These are phyloP conservation scores for Tetraselmis chui DNA, from an alignment of 139 green algal genomes.

Conservation along the genomic window DNA sequence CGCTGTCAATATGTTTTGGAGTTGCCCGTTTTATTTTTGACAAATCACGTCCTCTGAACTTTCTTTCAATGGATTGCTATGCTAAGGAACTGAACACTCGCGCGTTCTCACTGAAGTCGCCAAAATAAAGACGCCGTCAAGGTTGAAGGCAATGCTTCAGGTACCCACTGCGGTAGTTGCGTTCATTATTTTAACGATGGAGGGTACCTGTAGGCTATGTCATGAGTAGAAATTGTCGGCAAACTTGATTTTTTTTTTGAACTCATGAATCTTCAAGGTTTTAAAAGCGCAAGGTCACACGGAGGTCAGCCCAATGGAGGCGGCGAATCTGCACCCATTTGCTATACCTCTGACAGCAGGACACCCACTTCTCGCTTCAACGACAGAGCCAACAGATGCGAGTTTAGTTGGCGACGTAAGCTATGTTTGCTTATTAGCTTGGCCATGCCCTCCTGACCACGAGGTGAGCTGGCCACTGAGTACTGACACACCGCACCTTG, in stretches of 20 bases:
- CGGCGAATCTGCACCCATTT: not conserved
- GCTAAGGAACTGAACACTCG: too few relatives aligned
- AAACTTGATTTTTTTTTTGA: not conserved
- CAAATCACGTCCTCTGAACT: too few relatives aligned
- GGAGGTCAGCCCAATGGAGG: not conserved
- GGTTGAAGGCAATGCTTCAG: not conserved
- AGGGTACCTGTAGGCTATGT: too few relatives aligned
- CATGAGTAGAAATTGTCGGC: not conserved
- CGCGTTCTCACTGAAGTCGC: not conserved
- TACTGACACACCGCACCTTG: not conserved
- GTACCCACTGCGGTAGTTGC: too few relatives aligned
- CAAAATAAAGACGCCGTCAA: not conserved
- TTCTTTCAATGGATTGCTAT: too few relatives aligned
- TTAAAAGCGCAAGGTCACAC: not conserved
- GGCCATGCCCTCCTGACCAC: not conserved
- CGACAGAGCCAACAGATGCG: not conserved
- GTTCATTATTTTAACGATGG: too few relatives aligned
- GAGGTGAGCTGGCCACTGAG: too few relatives aligned
- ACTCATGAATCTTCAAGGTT: too few relatives aligned
- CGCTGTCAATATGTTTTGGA: too few relatives aligned
- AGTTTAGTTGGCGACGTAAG: not conserved
- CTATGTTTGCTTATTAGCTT: not conserved
- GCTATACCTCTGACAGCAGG: not conserved
- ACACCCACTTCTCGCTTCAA: not conserved
- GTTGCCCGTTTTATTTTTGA: too few relatives aligned